phyloP scores from a whole-genome alignment of 148 eudicot species.

The Fagopyrum homotropicum region DNA sequence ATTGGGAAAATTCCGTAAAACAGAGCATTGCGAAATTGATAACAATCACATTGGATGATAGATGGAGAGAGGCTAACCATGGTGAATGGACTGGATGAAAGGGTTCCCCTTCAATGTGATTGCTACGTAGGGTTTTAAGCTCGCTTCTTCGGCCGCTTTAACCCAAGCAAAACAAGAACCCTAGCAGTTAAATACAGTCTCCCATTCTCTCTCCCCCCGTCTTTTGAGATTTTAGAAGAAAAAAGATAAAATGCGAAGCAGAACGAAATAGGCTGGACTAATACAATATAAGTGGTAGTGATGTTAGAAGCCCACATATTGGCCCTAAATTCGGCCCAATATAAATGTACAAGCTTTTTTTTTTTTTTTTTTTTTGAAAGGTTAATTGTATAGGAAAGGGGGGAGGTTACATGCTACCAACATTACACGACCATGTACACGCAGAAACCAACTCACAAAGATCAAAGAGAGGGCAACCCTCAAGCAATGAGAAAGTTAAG shows the following conservation, averaged over 20 bases:
- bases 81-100: background rate
- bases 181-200: background rate
- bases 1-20: background rate
- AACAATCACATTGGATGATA: background rate
- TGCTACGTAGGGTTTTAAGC: background rate
- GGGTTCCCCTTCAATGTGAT: background rate
- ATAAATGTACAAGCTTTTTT: too few species aligned
- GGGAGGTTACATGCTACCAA: too few species aligned
- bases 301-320: background rate
- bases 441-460: too few species aligned
- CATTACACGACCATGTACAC: too few species aligned
- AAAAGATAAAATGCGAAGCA: background rate
- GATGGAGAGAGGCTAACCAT: background rate
- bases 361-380: too few species aligned
- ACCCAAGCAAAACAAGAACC: background rate
- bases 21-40: background rate
- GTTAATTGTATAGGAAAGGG: too few species aligned
- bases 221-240: background rate
- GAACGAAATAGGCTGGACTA: background rate
- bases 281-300: too few species aligned
- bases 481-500: too few species aligned
- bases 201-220: background rate
- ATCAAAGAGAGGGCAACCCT: too few species aligned
- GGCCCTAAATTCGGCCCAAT: background rate
- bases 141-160: background rate